Evolutionary conservation across 164 flowering plant genomes (phyloP), one percentile per base, ranked within the genome.

Genomic region (Stephania yunnanensis): DNA sequence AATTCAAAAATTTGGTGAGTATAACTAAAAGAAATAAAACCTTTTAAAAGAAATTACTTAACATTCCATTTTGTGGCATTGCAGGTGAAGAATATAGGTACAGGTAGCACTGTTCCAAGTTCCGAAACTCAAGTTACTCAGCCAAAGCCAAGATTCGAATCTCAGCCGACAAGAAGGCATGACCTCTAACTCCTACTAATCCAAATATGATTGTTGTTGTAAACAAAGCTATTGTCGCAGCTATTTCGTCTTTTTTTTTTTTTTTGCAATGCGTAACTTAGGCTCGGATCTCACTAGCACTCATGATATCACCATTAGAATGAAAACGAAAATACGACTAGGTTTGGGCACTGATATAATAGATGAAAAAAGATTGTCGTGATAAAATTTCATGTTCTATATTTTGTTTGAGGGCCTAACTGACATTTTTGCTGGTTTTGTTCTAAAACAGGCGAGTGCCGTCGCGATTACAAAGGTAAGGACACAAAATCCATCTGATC

Each of bases 1-100:
- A 86, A 50, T 89, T 90, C 81, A 90, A 90, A 70, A 88, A 81
- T 71, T 78, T 91, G 92, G 99, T 96, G 76, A 80, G 88, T 81
- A 44, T 29, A 70, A 70, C 17, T 2, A 7, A n/a, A 36, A 36
- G 42, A 58, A 58, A 58, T 1, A 52, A 6, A 15, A 55, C 10
- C 58, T 6, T 13, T 10, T 53, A 67, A 0, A 15, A 8, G 4
- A 0, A 36, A 25, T n/a, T 50, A 19, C 10, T 64, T 63, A 25
- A 20, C 8, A 11, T 55, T 73, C 17, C 22, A 12, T 70, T 71
- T 70, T 71, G 69, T 29, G 30, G 7, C 55, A n/a, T 69, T 74
- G 42, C 88, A 90, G 94, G 91, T 80, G 48, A 89, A 79, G 79
- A 84, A 74, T 8, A 61, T 61, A 2, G n/a, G 8, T 48, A 84